Evolutionary conservation across 345 rosid species (phyloP).

Genomic region (Trapa incisa): DNA sequence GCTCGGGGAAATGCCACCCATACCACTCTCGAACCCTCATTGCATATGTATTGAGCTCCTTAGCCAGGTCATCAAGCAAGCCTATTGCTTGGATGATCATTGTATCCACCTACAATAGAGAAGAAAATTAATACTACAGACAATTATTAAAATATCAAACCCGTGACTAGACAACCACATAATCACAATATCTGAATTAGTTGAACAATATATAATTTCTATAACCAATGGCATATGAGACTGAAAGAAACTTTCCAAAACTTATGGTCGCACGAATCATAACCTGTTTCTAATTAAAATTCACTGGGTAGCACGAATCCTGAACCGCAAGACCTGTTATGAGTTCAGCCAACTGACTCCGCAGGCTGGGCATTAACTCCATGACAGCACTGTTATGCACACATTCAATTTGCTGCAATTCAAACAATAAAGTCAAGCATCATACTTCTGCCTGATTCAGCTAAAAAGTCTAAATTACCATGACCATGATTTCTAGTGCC

Average conservation of each 20-base stretch:
- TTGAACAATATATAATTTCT: background rate
- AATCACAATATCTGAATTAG: background rate
- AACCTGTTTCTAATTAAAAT: background rate
- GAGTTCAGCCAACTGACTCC: slow-evolving; percentile 81
- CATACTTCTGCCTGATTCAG: background rate
- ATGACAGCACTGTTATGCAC: slow-evolving; percentile 78
- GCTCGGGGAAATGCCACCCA: slow-evolving; percentile 99
- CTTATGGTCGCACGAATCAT: background rate
- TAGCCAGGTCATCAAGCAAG: slow-evolving; percentile 88
- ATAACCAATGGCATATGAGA: background rate
- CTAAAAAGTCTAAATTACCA: background rate
- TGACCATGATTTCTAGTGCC: background rate
- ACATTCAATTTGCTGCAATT: slow-evolving; percentile 73
- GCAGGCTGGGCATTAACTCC: slow-evolving; percentile 81
- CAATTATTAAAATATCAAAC: background rate
- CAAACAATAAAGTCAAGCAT: background rate
- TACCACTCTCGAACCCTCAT: slow-evolving; percentile 94
- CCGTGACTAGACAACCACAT: background rate
- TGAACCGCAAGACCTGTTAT: slow-evolving; percentile 62
- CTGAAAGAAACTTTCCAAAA: background rate
- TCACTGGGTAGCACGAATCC: slow-evolving; percentile 23
- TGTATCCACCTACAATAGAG: slow-evolving; percentile 61
- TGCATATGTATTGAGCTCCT: slow-evolving; percentile 83
- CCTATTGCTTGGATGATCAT: slow-evolving; percentile 97
- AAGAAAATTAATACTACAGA: background rate